Evolutionary conservation across 1,139 yeast genomes (phyloP).

Genomic region (Williopsis jadinii): DNA sequence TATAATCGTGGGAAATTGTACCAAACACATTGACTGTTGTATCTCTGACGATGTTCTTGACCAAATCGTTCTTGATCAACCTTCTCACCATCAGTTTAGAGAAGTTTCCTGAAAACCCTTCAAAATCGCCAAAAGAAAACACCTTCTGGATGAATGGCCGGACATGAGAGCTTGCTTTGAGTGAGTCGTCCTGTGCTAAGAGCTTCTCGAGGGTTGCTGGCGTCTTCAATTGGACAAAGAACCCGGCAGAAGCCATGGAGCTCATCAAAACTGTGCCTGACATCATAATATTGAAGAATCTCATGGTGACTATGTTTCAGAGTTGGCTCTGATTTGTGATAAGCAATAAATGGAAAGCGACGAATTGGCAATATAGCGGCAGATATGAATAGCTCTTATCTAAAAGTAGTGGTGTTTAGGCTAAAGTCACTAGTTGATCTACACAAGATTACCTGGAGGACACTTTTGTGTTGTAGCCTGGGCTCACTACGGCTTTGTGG

Average conservation of each 20-base stretch:
- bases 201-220: slow-evolving; percentile 36
- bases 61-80: slow-evolving; percentile 39
- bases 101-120: slow-evolving; percentile 58
- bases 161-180: slow-evolving; percentile 28
- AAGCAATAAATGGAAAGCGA: too few species aligned
- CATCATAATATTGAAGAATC: background rate
- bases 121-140: slow-evolving; percentile 54
- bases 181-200: slow-evolving; percentile 30
- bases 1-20: background rate
- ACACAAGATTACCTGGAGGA: too few species aligned
- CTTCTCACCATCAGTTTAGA: slow-evolving; percentile 40
- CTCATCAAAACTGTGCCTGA: background rate
- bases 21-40: slow-evolving; percentile 39
- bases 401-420: too few species aligned
- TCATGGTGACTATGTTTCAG: background rate
- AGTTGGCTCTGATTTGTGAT: too few species aligned
- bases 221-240: slow-evolving; percentile 31
- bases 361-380: too few species aligned
- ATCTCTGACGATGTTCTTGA: slow-evolving; percentile 58
- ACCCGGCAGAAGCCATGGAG: slow-evolving; percentile 14
- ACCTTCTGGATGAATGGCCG: slow-evolving; percentile 38
- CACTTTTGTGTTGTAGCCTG: too few species aligned
- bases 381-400: too few species aligned
- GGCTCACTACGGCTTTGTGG: too few species aligned
- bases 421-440: too few species aligned